phyloP scores from a whole-genome alignment of 768 basidiomycete genomes.

The Crepidotus variabilis region DNA sequence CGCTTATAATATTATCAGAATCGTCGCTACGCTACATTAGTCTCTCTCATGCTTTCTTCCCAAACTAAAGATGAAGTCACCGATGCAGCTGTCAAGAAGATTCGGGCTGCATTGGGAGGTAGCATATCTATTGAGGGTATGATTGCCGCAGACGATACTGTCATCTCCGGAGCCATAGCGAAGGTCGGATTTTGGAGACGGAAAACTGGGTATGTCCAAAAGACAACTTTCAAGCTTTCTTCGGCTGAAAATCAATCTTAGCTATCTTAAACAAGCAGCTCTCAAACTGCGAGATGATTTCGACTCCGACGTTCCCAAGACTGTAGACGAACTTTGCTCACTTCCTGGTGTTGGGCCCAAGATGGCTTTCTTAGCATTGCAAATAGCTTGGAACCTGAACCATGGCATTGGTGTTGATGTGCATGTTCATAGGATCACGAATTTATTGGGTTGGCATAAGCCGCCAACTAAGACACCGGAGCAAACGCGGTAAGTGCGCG shows the following conservation, averaged over 20 bases:
- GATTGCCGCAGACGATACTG: slow-evolving; percentile 53
- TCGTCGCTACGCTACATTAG: slow-evolving; percentile 76
- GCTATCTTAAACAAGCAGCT: slow-evolving; percentile 76
- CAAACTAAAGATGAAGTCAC: slow-evolving; percentile 95
- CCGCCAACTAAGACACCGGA: slow-evolving; percentile 83
- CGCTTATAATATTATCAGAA: slow-evolving; percentile 43
- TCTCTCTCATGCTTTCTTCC: slow-evolving; percentile 93
- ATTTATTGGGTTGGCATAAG: slow-evolving; percentile 89
- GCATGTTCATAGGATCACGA: slow-evolving; percentile 94
- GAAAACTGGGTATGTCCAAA: slow-evolving; percentile 66
- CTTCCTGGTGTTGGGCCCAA: slow-evolving; percentile 93
- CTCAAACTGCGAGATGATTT: slow-evolving; percentile 66
- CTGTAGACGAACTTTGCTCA: slow-evolving; percentile 82
- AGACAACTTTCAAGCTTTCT: not conserved
- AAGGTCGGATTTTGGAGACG: slow-evolving; percentile 94
- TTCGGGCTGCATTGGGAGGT: slow-evolving; percentile 73
- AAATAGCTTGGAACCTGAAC: slow-evolving; percentile 86
- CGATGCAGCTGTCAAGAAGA: slow-evolving; percentile 69
- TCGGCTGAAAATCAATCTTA: slow-evolving; percentile 21
- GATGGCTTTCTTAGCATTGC: slow-evolving; percentile 87
- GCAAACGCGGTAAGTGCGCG: slow-evolving; percentile 62
- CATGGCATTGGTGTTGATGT: slow-evolving; percentile 94
- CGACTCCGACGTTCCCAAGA: slow-evolving; percentile 82
- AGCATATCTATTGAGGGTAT: slow-evolving; percentile 74
- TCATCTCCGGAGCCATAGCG: slow-evolving; percentile 72